Percentiles rank a stretch among this genome's conserved stretches.
Evolutionary conservation across 768 basidiomycete species (phyloP).

Genomic region (Rhizopogon roseolus): DNA sequence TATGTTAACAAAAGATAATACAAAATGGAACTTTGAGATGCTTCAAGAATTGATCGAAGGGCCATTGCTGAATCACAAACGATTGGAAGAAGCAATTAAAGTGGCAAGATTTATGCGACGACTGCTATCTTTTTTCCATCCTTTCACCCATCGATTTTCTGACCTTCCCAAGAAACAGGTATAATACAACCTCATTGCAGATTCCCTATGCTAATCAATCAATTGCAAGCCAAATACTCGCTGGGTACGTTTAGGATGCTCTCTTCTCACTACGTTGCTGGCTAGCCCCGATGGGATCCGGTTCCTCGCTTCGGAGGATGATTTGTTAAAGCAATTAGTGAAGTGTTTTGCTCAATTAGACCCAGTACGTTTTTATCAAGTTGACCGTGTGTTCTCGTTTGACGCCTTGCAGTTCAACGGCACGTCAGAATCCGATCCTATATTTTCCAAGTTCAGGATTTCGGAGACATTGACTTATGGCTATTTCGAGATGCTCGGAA

Average conservation of each 20-base stretch:
- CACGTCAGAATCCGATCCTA: constrained; percentile 66
- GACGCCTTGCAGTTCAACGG: constrained; percentile 55
- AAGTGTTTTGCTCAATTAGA: constrained; percentile 91
- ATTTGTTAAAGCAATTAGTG: constrained; percentile 76
- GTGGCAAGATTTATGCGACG: constrained; percentile 86
- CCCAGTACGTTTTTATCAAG: constrained; percentile 50
- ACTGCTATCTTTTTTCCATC: constrained; percentile 91
- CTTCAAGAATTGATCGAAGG: constrained; percentile 89
- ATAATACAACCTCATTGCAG: constrained; percentile 5
- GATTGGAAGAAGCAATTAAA: constrained; percentile 92
- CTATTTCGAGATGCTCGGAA: constrained; percentile 94
- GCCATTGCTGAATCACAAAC: constrained; percentile 82
- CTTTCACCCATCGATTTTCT: constrained; percentile 83
- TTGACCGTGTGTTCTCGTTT: not conserved
- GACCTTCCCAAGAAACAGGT: constrained; percentile 72
- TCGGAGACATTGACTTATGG: constrained; percentile 82
- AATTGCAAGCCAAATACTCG: constrained; percentile 58
- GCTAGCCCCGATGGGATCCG: constrained; percentile 78
- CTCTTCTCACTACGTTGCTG: constrained; percentile 77
- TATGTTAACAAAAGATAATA: constrained; percentile 81
- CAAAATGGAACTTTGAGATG: constrained; percentile 90
- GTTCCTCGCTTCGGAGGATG: constrained; percentile 79
- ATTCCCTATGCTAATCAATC: not conserved
- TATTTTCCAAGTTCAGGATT: constrained; percentile 82
- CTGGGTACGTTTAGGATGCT: constrained; percentile 85